A percentile compares a stretch with the other conserved stretches of the same genome.
These are phyloP conservation scores for Monilinia polystroma DNA, from an alignment of 2,329 filamentous ascomycete genomes.

Conservation along the genomic window DNA sequence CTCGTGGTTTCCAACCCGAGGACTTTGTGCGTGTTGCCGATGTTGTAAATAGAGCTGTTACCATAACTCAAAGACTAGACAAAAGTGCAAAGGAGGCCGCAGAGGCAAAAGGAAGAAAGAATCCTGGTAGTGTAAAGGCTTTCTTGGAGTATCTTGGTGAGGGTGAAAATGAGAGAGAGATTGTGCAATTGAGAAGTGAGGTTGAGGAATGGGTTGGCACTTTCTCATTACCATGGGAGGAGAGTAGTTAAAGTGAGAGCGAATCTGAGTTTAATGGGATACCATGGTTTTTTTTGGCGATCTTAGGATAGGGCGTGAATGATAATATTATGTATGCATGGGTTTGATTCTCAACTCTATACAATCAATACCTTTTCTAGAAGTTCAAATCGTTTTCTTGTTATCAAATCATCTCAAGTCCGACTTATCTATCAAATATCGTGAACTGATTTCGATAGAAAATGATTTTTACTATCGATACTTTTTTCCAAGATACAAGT, in stretches of 20 bases:
- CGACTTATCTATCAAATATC: too few relatives aligned
- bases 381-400: not conserved
- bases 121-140: slow-evolving; percentile 60
- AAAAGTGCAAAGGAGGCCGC: slow-evolving; percentile 69
- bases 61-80: slow-evolving; percentile 73
- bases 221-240: slow-evolving; percentile 68
- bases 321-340: slow-evolving; percentile 13
- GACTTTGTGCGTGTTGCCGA: slow-evolving; percentile 87
- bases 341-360: slow-evolving; percentile 18
- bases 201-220: slow-evolving; percentile 78
- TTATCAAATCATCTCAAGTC: too few relatives aligned
- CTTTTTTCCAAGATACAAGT: too few relatives aligned
- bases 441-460: too few relatives aligned
- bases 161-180: slow-evolving; percentile 67
- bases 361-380: not conserved
- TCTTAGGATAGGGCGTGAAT: slow-evolving; percentile 1
- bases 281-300: not conserved
- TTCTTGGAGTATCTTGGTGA: slow-evolving; percentile 68
- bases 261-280: slow-evolving; percentile 8
- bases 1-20: slow-evolving; percentile 81
- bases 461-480: too few relatives aligned
- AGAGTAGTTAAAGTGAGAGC: slow-evolving; percentile 13
- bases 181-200: slow-evolving; percentile 69
- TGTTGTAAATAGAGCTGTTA: slow-evolving; percentile 80
- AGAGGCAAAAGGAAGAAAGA: slow-evolving; percentile 65